Percentiles rank a stretch among this genome's conserved stretches.
Evolutionary conservation across 306 rosid species (phyloP).

Genomic region (Sphenostylis stenocarpa): DNA sequence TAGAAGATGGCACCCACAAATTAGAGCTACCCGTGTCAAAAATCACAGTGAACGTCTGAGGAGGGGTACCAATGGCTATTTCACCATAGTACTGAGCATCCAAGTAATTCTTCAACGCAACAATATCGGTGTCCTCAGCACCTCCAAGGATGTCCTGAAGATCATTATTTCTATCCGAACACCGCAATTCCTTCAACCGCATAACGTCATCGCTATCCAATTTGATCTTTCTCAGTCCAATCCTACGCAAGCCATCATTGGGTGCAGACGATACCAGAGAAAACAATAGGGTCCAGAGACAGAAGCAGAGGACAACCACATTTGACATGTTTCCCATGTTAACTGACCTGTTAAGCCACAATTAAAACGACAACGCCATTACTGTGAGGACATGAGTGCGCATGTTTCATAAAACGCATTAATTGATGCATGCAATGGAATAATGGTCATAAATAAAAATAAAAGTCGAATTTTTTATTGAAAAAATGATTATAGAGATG

Average conservation of each 20-base stretch:
- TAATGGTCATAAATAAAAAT: not conserved
- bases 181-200: constrained; percentile 42
- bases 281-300: constrained; percentile 50
- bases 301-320: constrained; percentile 42
- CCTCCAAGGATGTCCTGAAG: constrained; percentile 39
- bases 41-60: constrained; percentile 81
- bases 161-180: constrained; percentile 47
- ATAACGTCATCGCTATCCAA: constrained; percentile 38
- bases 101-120: constrained; percentile 72
- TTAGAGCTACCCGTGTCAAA: constrained; percentile 98
- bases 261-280: constrained; percentile 50
- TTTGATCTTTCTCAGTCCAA: constrained; percentile 69
- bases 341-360: constrained; percentile 37
- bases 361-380: not conserved
- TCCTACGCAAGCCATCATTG: constrained; percentile 58
- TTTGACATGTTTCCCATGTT: constrained; percentile 53
- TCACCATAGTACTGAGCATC: constrained; percentile 98
- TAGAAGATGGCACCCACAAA: constrained; percentile 85
- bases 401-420: not conserved
- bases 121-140: constrained; percentile 44
- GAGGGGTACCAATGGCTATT: constrained; percentile 78
- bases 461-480: not conserved
- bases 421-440: not conserved
- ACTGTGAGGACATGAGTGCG: not conserved
- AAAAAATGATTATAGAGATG: not conserved